Evolutionary conservation across 2,329 filamentous ascomycete genomes (phyloP).

Genomic region (Trichophyton benhamiae): DNA sequence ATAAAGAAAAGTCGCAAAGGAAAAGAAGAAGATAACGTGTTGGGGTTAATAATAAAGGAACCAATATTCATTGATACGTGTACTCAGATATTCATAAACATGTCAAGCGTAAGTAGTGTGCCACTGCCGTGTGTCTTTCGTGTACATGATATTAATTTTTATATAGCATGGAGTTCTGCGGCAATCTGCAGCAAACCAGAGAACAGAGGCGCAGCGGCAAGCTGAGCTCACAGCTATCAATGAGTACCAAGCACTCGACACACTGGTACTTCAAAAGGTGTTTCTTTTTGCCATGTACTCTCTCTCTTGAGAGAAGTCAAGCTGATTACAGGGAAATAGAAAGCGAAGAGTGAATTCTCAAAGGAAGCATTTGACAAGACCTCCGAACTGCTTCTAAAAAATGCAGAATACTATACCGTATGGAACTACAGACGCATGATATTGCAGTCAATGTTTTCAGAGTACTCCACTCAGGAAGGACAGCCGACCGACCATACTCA

Average conservation of each 20-base stretch:
- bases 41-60: not conserved
- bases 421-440: slow-evolving; percentile 53
- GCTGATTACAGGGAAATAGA: slow-evolving; percentile 19
- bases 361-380: slow-evolving; percentile 33
- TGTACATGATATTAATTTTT: not conserved
- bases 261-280: slow-evolving; percentile 55
- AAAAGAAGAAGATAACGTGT: not conserved
- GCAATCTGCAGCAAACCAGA: slow-evolving; percentile 43
- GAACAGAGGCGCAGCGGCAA: slow-evolving; percentile 57
- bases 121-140: not conserved
- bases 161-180: slow-evolving; percentile 73
- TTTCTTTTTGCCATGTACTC: not conserved
- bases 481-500: slow-evolving; percentile 33
- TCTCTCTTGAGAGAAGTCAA: not conserved
- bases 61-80: not conserved
- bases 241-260: slow-evolving; percentile 61
- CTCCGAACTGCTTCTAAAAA: slow-evolving; percentile 33
- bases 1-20: not conserved
- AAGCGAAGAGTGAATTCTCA: slow-evolving; percentile 29
- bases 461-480: not conserved
- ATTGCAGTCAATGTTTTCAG: slow-evolving; percentile 48
- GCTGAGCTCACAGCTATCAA: slow-evolving; percentile 64
- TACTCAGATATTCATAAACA: slow-evolving; percentile 7
- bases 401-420: slow-evolving; percentile 39
- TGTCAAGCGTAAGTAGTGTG: slow-evolving; percentile 23